A percentile compares a stretch with the other conserved stretches of the same genome.
These are phyloP conservation scores for Phyllostachys edulis DNA, from an alignment of 176 grass and related monocot species.

Conservation along the genomic window DNA sequence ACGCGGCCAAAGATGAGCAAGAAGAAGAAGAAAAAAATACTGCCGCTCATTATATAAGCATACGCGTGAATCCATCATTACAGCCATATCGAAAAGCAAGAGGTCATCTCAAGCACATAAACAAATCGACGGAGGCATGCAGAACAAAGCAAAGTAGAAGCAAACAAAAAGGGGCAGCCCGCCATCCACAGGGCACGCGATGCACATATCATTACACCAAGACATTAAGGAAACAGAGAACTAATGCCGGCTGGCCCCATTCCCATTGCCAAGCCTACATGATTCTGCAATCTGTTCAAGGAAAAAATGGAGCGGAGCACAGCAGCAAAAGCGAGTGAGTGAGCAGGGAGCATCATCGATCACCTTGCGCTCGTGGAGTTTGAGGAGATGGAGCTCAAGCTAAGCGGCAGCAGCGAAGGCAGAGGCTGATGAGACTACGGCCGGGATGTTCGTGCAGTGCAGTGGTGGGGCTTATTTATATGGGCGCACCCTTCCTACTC, in stretches of 20 bases:
- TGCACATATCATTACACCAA: background rate
- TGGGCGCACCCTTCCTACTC: background rate
- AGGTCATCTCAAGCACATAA: slow-evolving; percentile 32
- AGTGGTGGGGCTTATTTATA: slow-evolving; percentile 62
- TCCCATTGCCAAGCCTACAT: background rate
- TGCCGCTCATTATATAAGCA: background rate
- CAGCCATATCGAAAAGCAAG: background rate
- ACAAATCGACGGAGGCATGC: slow-evolving; percentile 10
- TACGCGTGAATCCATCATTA: slow-evolving; percentile 13
- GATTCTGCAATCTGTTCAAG: background rate
- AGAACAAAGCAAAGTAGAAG: slow-evolving; percentile 23
- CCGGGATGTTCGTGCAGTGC: slow-evolving; percentile 22
- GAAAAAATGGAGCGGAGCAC: background rate
- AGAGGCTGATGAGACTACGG: slow-evolving; percentile 26
- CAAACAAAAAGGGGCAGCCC: slow-evolving; percentile 23
- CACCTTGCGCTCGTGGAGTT: background rate
- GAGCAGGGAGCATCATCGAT: background rate
- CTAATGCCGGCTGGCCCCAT: background rate
- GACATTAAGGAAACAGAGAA: background rate
- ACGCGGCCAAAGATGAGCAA: background rate
- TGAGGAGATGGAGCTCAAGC: background rate
- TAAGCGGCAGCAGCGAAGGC: background rate
- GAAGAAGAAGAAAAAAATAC: background rate
- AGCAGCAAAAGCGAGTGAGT: background rate
- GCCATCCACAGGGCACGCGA: background rate